phyloP scores from a whole-genome alignment of 192 early-diverging fungal genomes.

The Coemansia sp. region DNA sequence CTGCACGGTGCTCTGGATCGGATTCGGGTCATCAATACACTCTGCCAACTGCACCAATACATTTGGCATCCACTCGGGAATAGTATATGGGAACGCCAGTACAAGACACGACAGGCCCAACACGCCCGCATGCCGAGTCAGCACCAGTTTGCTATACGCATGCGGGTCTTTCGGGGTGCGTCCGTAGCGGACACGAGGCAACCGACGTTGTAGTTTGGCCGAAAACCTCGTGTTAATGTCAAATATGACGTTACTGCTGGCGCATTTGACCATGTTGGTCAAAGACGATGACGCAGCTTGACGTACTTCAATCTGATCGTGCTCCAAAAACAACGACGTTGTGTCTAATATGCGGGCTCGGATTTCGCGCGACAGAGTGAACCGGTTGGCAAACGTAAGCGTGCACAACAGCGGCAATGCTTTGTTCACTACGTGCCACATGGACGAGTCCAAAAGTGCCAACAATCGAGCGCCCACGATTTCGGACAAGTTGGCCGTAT shows the following conservation, averaged over 20 bases:
- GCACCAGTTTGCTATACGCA: constrained; percentile 41
- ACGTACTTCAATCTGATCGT: constrained; percentile 87
- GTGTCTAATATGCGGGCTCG: constrained; percentile 66
- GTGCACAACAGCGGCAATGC: constrained; percentile 83
- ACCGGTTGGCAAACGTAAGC: constrained; percentile 83
- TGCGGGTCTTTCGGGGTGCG: constrained; percentile 26
- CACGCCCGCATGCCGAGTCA: constrained; percentile 83
- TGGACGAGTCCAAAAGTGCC: constrained; percentile 39
- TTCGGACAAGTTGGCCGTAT: constrained; percentile 30
- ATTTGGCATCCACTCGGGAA: constrained; percentile 88
- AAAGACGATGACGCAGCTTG: constrained; percentile 38
- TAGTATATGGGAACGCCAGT: constrained; percentile 90
- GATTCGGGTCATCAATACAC: constrained; percentile 81
- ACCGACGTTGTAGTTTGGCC: constrained; percentile 23
- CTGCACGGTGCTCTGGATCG: constrained; percentile 82
- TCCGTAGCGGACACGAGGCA: constrained; percentile 35
- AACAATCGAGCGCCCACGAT: constrained; percentile 31
- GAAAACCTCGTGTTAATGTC: constrained; percentile 45
- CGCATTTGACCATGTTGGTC: constrained; percentile 47
- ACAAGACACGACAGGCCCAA: constrained; percentile 86
- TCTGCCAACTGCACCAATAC: constrained; percentile 74
- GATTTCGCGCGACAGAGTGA: constrained; percentile 61
- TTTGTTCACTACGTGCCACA: constrained; percentile 81
- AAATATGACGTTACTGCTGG: constrained; percentile 30
- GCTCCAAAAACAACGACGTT: constrained; percentile 67